These are phyloP conservation scores for Sisymbrium irio DNA, from an alignment of 345 rosid species.

Conservation along the genomic window DNA sequence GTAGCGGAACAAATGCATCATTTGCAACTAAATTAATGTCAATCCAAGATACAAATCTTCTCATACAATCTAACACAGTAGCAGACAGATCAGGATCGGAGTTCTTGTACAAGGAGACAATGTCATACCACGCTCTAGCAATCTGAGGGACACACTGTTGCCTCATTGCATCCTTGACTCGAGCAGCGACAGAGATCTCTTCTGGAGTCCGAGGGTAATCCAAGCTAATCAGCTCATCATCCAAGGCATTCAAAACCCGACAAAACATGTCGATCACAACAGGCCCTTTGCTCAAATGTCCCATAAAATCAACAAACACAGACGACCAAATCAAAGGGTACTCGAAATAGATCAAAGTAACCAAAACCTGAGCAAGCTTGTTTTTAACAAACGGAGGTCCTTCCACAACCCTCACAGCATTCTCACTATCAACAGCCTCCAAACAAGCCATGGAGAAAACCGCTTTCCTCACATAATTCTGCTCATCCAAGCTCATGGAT, in stretches of 20 bases:
- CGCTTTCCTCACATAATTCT: conserved; percentile 51
- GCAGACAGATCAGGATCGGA: conserved; percentile 71
- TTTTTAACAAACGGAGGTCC: conserved; percentile 81
- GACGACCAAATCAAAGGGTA: conserved; percentile 83
- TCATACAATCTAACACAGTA: conserved; percentile 68
- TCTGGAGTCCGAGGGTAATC: conserved; percentile 74
- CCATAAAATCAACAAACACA: conserved; percentile 71
- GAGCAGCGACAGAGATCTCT: conserved; percentile 62
- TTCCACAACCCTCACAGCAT: conserved; percentile 50
- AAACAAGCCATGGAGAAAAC: conserved; percentile 71
- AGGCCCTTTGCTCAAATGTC: conserved; percentile 57
- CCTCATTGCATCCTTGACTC: conserved; percentile 96
- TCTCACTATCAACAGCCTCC: conserved; percentile 48
- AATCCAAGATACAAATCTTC: conserved; percentile 89
- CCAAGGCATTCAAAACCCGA: conserved; percentile 84
- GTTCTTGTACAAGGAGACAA: conserved; percentile 59
- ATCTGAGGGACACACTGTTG: conserved; percentile 87
- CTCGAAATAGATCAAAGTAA: conserved; percentile 82
- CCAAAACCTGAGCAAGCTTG: conserved; percentile 93
- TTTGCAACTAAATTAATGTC: conserved; percentile 84
- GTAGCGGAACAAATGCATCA: conserved; percentile 61
- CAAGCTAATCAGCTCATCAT: conserved; percentile 85
- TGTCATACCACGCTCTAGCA: conserved; percentile 80
- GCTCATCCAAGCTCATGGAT: conserved; percentile 60
- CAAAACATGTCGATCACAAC: conserved; percentile 86